Evolutionary conservation across 148 eudicot species (phyloP), one percentile per base, ranked within the genome.

Genomic region (Simmondsia chinensis): DNA sequence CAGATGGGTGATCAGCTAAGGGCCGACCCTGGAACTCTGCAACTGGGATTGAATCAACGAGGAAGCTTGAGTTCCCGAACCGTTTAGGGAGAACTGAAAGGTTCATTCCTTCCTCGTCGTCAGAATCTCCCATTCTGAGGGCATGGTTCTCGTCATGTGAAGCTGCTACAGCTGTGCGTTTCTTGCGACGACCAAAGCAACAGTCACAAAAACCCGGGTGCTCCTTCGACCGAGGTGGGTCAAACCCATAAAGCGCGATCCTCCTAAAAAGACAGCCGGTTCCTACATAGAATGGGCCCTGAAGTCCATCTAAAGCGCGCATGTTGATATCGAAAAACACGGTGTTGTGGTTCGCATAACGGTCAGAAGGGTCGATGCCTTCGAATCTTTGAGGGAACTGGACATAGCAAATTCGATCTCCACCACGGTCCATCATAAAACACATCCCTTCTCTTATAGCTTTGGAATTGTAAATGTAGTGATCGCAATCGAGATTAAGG

Each of bases 341-440:
- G 0, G 95, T 89, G 51, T 89, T 89, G 68, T 74, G 86, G 62
- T 89, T 89, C 27, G 97, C 97, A 23, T 89, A 89, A n/a, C 97
- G 84, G 48, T 89, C 97, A 20, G 97, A 89, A 0, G 97, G 97
- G 40, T 88, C 97, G 2, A 88, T 83, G 26, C 96, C 96, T 62
- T 88, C 96, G 14, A 88, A 88, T 56, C 96, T 56, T 31, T 89
- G 97, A 37, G 97, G 97, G 43, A 89, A 89, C 58, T 89, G 97
- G 23, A 89, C 81, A 7, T 80, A 89, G 33, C 93, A 80, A 20
- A 89, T 28, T 20, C 97, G 97, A 58, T 89, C 95, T 1, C 97
- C 97, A 16, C 97, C 87, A 3, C 97, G 83, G 62, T 84, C 97
- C 95, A 89, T 75, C 97, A 89, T 89, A 60, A 80, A 88, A 48